Evolutionary conservation across 2,329 filamentous ascomycete genomes (phyloP), one percentile per base, ranked within the genome.

Genomic region (Neofusicoccum umdonicola): DNA sequence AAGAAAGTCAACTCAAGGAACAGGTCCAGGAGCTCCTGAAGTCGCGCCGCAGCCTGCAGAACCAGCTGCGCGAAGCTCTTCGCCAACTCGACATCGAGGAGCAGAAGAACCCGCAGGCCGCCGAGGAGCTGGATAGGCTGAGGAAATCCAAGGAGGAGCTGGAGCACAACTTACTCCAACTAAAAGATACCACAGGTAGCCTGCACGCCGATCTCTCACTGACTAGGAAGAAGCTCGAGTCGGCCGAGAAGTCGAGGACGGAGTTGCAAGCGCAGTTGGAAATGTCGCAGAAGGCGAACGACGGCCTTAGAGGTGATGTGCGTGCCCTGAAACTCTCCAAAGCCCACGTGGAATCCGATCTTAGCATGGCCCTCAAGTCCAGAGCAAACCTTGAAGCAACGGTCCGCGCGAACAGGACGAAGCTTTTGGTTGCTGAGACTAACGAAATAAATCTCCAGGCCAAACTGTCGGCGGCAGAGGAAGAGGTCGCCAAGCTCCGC

Each of bases 401-500:
- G 17, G 34, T 72, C 3, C 67, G 63, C 15, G 68, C 69, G 37
- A 66, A 67, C 12, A 67, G 67, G 42, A 69, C 71, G 56, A 69
- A 68, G 31, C 70, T 74, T 9, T 66, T 71, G 2, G 69, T 68
- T 58, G 67, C 69, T 9, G 68, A 73, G 39, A 69, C 69, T 9
- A 71, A 72, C 64, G 65, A 67, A 37, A 66, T 64, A 6, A 66
- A 56, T n/a, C 64, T 74, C 2, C 67, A 68, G 12, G 68, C 68
- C 17, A 69, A 67, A 39, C 63, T 70, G 0, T 65, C 69, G n/a
- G 68, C 71, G 42, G 71, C 71, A 6, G 70, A 76, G 37, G 68
- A 71, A 42, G 71, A 76, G 41, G 66, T 77, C 13, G 57, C 66
- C 9, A 65, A 66, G 8, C 66, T 77, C 19, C 72, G 70, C 19